phyloP scores from a whole-genome alignment of 2,329 filamentous ascomycete species.

The Colletotrichum trifolii region DNA sequence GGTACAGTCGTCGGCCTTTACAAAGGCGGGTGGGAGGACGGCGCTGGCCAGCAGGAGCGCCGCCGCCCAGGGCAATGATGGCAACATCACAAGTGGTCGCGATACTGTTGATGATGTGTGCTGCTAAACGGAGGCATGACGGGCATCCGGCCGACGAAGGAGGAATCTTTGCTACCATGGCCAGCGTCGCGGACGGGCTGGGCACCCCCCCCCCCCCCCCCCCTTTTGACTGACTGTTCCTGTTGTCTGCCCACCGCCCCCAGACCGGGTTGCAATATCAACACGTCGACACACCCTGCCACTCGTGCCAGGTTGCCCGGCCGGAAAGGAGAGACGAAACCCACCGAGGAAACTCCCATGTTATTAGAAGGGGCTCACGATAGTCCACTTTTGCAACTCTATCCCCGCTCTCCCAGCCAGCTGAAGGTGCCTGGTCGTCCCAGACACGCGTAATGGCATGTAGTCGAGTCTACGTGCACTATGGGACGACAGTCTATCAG shows the following conservation, averaged over 20 bases:
- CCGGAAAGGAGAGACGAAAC: conserved; percentile 24
- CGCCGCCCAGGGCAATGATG: conserved; percentile 26
- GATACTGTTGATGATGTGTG: conserved; percentile 4
- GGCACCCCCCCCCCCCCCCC: conserved; percentile 29
- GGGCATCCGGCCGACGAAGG: conserved; percentile 12
- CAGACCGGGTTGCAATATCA: conserved; percentile 22
- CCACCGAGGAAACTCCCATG: conserved; percentile 23
- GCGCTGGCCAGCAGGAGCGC: conserved; percentile 34
- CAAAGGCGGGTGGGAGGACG: conserved; percentile 15
- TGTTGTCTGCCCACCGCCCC: conserved; percentile 15
- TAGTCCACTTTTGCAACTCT: conserved; percentile 29
- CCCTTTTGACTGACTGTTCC: conserved; percentile 22
- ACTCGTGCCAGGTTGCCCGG: conserved; percentile 15
- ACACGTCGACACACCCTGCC: conserved; percentile 29
- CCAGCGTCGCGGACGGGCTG: conserved; percentile 15
- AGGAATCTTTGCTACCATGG: background rate
- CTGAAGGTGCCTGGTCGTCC: background rate
- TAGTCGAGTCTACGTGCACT: no score
- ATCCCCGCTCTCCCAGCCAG: conserved; percentile 17
- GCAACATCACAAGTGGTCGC: conserved; percentile 30
- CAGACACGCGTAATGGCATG: no score
- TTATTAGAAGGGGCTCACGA: conserved; percentile 34
- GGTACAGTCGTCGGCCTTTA: conserved; percentile 28
- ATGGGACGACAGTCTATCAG: background rate
- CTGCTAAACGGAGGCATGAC: conserved; percentile 30